phyloP scores from a whole-genome alignment of 78 protist species.

The Tieghemostelium lacteum region DNA sequence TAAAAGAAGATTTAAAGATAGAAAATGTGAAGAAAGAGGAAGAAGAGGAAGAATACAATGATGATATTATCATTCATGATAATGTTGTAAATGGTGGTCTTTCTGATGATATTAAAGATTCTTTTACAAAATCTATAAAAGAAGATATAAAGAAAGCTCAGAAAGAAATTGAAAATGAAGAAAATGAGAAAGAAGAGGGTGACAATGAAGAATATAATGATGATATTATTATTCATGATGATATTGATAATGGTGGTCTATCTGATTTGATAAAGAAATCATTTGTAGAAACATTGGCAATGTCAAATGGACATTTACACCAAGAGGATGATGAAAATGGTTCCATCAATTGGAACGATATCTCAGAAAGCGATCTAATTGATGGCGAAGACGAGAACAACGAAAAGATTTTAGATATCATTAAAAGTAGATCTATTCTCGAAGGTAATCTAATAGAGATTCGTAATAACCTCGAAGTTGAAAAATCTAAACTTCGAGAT shows the following conservation, averaged over 20 bases:
- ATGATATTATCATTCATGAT: background rate
- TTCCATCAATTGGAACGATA: too few relatives aligned
- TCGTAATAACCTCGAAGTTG: conserved; percentile 21
- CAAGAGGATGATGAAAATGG: too few relatives aligned
- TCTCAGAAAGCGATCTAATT: too few relatives aligned
- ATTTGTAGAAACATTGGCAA: too few relatives aligned
- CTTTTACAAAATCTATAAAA: too few relatives aligned
- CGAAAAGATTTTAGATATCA: conserved; percentile 28
- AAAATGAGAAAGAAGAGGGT: too few relatives aligned
- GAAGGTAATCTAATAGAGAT: conserved; percentile 23
- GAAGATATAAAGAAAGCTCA: background rate
- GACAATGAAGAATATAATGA: background rate
- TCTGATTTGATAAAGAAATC: background rate
- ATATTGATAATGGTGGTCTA: background rate
- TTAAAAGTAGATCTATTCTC: conserved; percentile 13
- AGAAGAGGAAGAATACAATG: background rate
- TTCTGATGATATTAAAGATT: background rate
- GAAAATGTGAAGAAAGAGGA: background rate
- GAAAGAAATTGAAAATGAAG: background rate
- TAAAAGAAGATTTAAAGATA: background rate
- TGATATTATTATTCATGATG: background rate
- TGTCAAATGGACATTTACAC: too few relatives aligned
- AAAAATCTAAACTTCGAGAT: conserved; percentile 18
- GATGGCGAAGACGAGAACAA: background rate
- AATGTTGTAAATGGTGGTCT: background rate